Evolutionary conservation across 371 early-diverging fungal genomes (phyloP).

Genomic region (Capillidium heterosporum): DNA sequence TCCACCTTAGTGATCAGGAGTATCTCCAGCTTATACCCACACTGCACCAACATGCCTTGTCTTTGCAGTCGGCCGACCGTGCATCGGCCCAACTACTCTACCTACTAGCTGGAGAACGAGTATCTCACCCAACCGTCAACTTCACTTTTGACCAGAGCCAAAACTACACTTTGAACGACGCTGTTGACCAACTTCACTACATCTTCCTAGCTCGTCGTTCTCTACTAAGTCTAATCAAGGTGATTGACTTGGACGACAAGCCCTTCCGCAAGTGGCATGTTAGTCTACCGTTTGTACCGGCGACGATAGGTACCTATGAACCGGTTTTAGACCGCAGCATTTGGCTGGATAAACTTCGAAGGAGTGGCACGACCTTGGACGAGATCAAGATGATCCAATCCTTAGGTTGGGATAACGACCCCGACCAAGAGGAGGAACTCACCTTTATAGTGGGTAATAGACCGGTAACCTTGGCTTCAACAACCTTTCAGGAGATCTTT

Average conservation of each 20-base stretch:
- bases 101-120: neutral
- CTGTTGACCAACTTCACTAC: too few relatives aligned
- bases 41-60: neutral
- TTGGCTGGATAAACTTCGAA: constrained; percentile 33
- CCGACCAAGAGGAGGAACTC: constrained; percentile 16
- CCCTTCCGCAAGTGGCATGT: constrained; percentile 33
- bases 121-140: too few relatives aligned
- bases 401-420: constrained; percentile 40
- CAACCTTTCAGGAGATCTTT: constrained; percentile 12
- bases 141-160: too few relatives aligned
- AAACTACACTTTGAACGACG: too few relatives aligned
- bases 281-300: constrained; percentile 32
- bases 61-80: too few relatives aligned
- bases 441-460: neutral
- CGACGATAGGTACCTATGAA: constrained; percentile 36
- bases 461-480: constrained; percentile 7
- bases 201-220: too few relatives aligned
- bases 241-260: too few relatives aligned
- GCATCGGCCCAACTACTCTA: neutral
- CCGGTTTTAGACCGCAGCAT: constrained; percentile 37
- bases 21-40: neutral
- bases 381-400: constrained; percentile 38
- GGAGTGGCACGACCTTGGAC: constrained; percentile 28
- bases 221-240: too few relatives aligned
- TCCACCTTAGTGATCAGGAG: neutral